Percentiles rank a stretch among this genome's conserved stretches.
These are phyloP conservation scores for Botryosphaeria dothidea DNA, from an alignment of 2,329 filamentous ascomycete genomes.

Conservation along the genomic window DNA sequence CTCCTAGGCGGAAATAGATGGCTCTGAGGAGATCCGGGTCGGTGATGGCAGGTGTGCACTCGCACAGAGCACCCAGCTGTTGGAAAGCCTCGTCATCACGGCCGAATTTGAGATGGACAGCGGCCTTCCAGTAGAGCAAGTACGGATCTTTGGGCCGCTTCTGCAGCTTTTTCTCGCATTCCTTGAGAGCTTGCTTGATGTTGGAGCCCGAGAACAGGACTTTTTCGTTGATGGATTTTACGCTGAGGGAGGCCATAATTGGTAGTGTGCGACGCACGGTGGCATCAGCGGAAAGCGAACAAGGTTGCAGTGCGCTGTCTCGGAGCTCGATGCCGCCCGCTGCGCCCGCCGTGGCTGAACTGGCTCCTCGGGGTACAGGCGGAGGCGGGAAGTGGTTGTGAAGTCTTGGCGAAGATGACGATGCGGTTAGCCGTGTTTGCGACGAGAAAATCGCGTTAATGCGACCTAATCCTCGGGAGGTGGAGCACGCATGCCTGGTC, in stretches of 20 bases:
- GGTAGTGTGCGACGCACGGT: conserved; percentile 9
- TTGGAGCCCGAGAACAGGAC: conserved; percentile 16
- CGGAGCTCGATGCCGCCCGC: background rate
- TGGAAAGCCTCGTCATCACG: conserved; percentile 18
- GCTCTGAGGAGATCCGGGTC: conserved; percentile 11
- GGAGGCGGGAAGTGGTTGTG: background rate
- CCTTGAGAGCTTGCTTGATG: conserved; percentile 28
- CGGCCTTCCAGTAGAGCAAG: conserved; percentile 23
- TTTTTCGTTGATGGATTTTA: conserved; percentile 16
- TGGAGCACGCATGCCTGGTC: conserved; percentile 10
- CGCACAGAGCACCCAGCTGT: conserved; percentile 11
- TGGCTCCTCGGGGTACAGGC: background rate
- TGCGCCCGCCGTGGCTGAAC: background rate
- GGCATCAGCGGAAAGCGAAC: background rate
- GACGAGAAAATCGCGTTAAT: conserved; percentile 11
- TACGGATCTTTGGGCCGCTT: conserved; percentile 39
- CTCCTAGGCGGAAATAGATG: conserved; percentile 7
- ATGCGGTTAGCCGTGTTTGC: conserved; percentile 3
- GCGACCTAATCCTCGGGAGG: conserved; percentile 4
- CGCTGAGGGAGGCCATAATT: conserved; percentile 17
- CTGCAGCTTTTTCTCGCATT: conserved; percentile 36
- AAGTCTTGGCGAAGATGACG: conserved; percentile 5
- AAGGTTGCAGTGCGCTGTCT: background rate
- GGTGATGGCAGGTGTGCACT: conserved; percentile 9
- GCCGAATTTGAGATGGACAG: conserved; percentile 19